A percentile compares a stretch with the other conserved stretches of the same genome.
Evolutionary conservation across 148 eudicot genomes (phyloP).

Genomic region (Rhododendron ovatum): DNA sequence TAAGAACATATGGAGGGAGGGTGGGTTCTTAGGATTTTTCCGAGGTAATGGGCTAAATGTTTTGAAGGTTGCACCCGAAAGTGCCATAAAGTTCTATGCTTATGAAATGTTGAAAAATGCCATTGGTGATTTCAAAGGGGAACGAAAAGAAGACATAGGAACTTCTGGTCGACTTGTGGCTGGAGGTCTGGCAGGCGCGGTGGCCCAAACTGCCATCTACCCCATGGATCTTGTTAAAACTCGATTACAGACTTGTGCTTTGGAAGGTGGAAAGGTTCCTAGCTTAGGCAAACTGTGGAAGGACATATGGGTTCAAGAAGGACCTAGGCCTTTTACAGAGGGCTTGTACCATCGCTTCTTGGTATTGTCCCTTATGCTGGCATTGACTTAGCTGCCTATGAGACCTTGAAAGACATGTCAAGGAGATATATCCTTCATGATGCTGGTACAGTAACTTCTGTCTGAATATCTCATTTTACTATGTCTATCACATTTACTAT

Average conservation of each 20-base stretch:
- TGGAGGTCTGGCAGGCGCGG: conserved; percentile 93
- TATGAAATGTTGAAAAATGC: conserved; percentile 74
- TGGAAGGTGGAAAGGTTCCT: conserved; percentile 62
- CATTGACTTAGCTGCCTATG: conserved; percentile 91
- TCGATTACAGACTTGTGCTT: conserved; percentile 70
- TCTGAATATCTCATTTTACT: not conserved
- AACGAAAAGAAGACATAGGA: conserved; percentile 62
- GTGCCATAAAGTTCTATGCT: conserved; percentile 85
- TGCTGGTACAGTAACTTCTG: conserved; percentile 40
- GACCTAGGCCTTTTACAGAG: conserved; percentile 88
- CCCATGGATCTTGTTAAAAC: conserved; percentile 96
- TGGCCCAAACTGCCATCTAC: conserved; percentile 91
- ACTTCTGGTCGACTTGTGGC: conserved; percentile 69
- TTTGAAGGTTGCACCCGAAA: conserved; percentile 92
- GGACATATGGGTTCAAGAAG: conserved; percentile 88
- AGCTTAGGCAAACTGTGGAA: conserved; percentile 53
- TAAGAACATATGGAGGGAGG: conserved; percentile 76
- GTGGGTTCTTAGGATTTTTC: conserved; percentile 70
- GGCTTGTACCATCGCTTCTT: conserved; percentile 81
- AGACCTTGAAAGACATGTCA: conserved; percentile 81
- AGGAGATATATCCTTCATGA: conserved; percentile 60
- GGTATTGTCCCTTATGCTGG: conserved; percentile 96
- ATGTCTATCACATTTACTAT: not conserved
- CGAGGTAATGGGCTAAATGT: conserved; percentile 93
- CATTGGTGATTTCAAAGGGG: conserved; percentile 61